Percentiles rank a stretch among this genome's conserved stretches.
phyloP scores from a whole-genome alignment of 306 rosid species.

The Trifolium subterraneum region DNA sequence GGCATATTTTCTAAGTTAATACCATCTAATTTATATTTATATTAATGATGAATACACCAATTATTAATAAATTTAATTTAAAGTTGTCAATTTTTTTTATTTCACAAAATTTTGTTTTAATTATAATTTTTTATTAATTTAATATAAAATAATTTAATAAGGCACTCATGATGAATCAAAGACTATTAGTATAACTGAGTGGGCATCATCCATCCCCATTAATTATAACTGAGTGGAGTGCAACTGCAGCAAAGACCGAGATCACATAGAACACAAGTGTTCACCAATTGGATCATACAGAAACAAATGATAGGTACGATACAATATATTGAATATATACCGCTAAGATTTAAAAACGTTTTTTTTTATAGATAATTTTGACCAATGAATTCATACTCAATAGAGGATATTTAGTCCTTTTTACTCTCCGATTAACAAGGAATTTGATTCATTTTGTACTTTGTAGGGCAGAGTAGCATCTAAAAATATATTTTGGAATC shows the following conservation, averaged over 20 bases:
- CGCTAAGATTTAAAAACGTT: not conserved
- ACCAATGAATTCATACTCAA: not conserved
- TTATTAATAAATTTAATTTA: too few species aligned
- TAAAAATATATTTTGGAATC: too few species aligned
- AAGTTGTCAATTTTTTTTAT: too few species aligned
- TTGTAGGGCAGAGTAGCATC: not conserved
- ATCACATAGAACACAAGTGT: not conserved
- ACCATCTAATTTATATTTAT: too few species aligned
- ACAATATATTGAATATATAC: not conserved
- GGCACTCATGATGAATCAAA: not conserved
- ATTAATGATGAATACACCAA: too few species aligned
- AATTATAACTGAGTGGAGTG: not conserved
- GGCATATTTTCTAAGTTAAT: too few species aligned
- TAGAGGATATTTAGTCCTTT: not conserved
- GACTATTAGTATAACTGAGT: not conserved
- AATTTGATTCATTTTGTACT: not conserved
- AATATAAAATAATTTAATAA: too few species aligned
- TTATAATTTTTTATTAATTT: too few species aligned
- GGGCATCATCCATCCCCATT: not conserved
- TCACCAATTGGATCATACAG: not conserved
- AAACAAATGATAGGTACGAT: not conserved
- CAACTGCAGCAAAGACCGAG: not conserved
- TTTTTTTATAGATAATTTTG: not conserved
- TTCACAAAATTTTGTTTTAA: too few species aligned
- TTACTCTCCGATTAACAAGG: not conserved